Evolutionary conservation across 495 filamentous ascomycete genomes (phyloP).

Genomic region (Polyplosphaeria fusca): DNA sequence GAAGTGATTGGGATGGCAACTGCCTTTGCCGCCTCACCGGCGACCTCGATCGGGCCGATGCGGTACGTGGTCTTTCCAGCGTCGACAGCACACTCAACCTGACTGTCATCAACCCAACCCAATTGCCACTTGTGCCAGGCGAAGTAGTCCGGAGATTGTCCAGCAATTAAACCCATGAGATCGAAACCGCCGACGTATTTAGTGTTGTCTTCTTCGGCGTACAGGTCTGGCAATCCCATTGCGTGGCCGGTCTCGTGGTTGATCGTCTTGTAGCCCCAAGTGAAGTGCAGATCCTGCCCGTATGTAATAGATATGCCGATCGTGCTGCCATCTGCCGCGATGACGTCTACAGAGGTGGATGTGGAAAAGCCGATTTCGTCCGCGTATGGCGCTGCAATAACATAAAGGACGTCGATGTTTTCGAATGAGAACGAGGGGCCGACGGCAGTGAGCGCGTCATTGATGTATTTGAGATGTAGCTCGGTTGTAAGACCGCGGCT

Average conservation of each 20-base stretch:
- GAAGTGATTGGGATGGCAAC: constrained; percentile 12
- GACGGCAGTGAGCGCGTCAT: constrained; percentile 13
- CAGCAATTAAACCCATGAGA: constrained; percentile 18
- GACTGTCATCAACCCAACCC: constrained; percentile 13
- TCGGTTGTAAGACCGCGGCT: constrained; percentile 9
- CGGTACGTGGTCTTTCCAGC: constrained; percentile 8
- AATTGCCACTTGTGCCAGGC: constrained; percentile 25
- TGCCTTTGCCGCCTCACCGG: neutral
- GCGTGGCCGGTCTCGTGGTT: constrained; percentile 21
- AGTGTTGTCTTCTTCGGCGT: neutral
- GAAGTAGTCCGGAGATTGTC: constrained; percentile 14
- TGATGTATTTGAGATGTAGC: constrained; percentile 13
- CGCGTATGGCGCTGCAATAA: constrained; percentile 5
- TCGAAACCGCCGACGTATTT: constrained; percentile 16
- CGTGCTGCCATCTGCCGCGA: neutral
- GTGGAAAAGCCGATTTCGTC: constrained; percentile 2
- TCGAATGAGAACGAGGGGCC: constrained; percentile 1
- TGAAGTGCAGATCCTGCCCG: constrained; percentile 13
- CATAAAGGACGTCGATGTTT: constrained; percentile 14
- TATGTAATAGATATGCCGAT: constrained; percentile 9
- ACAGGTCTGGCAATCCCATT: constrained; percentile 17
- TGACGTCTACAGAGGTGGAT: neutral
- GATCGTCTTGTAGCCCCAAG: constrained; percentile 14
- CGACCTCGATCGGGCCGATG: constrained; percentile 16
- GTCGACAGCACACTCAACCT: constrained; percentile 7